A percentile compares a stretch with the other conserved stretches of the same genome.
phyloP scores from a whole-genome alignment of 2,329 filamentous ascomycete genomes.

The Colletotrichum acutatum region DNA sequence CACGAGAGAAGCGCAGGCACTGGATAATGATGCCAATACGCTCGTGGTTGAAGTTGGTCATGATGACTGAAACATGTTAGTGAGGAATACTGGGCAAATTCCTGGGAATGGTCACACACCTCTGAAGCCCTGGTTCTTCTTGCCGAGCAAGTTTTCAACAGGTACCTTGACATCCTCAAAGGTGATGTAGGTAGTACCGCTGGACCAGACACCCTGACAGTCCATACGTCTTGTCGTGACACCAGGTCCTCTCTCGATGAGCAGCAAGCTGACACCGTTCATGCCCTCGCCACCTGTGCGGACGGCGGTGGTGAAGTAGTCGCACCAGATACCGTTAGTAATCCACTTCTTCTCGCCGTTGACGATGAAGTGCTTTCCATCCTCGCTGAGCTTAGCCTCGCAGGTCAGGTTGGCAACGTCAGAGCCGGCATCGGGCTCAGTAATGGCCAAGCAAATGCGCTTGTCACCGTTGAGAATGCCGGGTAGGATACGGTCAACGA shows the following conservation, averaged over 20 bases:
- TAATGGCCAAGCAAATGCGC: constrained; percentile 97
- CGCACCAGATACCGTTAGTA: constrained; percentile 95
- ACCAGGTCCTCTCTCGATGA: constrained; percentile 91
- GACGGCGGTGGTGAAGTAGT: constrained; percentile 98
- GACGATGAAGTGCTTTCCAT: constrained; percentile 99
- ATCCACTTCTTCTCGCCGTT: constrained; percentile 99
- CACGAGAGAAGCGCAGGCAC: constrained; percentile 91
- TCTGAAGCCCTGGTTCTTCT: constrained; percentile 98
- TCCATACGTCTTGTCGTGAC: constrained; percentile 97
- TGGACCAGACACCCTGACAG: constrained; percentile 97
- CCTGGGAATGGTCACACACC: constrained; percentile 51
- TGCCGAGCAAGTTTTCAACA: constrained; percentile 98
- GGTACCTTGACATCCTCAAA: constrained; percentile 99
- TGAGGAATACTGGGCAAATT: too few species aligned
- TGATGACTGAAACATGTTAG: constrained; percentile 74
- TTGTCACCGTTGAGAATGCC: constrained; percentile 92
- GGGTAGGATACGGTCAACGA: constrained; percentile 89
- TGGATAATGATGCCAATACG: constrained; percentile 99
- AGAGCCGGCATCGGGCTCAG: constrained; percentile 92
- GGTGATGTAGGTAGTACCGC: constrained; percentile 95
- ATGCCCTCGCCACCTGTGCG: constrained; percentile 89
- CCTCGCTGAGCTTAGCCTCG: constrained; percentile 92
- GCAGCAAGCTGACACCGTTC: constrained; percentile 89
- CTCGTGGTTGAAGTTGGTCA: constrained; percentile 99
- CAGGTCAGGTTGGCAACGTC: constrained; percentile 97